Evolutionary conservation across 257 asterid genomes (phyloP), one percentile per base, ranked within the genome.

Genomic region (Solanum stenotomum): DNA sequence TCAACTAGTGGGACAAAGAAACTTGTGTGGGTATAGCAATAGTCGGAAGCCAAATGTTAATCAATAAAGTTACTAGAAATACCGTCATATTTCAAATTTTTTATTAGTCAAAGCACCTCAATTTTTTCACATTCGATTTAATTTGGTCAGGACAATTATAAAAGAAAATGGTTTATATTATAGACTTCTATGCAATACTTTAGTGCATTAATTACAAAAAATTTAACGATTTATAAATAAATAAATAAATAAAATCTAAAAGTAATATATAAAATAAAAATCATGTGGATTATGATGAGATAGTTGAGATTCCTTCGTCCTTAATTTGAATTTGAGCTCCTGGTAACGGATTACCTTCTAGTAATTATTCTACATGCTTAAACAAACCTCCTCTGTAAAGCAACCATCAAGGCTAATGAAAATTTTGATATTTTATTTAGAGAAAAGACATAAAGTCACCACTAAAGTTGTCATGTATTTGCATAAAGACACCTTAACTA

Each of bases 231-330:
- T 25, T 67, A 67, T 25, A 11, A 1, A 63, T 4, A 25, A 12
- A n/a, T 10, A 11, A 5, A 59, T 1, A 9, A 10, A 8, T 3
- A 11, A 11, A 25, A 65, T 27, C 1, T 65, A 11, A 63, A 63
- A 63, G 15, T 63, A 61, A 22, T 23, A 61, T 22, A 65, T 65
- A n/a, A n/a, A 65, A 65, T 65, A 65, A 65, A 10, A 1, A 10
- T 0, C 15, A 10, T 0, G 6, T 2, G 1, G 1, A 65, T 65
- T 65, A 1, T n/a, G 8, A 65, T 25, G 7, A 63, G 0, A 63
- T 61, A n/a, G 3, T 23, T 10, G 15, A 63, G 1, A 10, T 22
- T 9, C 1, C 1, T 61, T 10, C 15, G 0, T 23, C 0, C 6
- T 63, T 10, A 63, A 4, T 10, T 63, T 23, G 6, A 10, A 63